These are phyloP conservation scores for Aureobasidium namibiae DNA, from an alignment of 2,329 filamentous ascomycete genomes.

Conservation along the genomic window DNA sequence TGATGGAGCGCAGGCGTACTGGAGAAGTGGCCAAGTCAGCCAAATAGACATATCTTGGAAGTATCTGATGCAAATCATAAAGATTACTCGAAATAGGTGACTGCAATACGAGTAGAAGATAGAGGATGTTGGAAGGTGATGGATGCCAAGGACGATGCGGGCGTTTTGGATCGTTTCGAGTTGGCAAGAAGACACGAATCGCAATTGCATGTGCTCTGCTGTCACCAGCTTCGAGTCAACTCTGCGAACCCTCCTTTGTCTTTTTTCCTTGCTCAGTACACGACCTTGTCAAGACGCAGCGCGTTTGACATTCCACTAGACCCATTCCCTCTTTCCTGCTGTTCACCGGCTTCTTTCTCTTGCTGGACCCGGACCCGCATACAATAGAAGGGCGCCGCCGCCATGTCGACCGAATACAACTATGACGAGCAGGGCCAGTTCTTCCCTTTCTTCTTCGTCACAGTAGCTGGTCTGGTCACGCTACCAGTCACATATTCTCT, in stretches of 20 bases:
- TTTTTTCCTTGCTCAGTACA: not conserved
- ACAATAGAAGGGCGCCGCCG: slow-evolving; percentile 25
- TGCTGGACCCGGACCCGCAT: no score
- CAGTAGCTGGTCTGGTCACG: slow-evolving; percentile 77
- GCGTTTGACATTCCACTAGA: not conserved
- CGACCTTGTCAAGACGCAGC: not conserved
- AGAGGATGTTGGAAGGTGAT: not conserved
- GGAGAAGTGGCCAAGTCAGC: not conserved
- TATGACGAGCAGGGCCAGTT: slow-evolving; percentile 98
- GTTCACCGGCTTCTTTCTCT: no score
- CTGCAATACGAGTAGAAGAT: not conserved
- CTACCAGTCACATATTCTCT: slow-evolving; percentile 69
- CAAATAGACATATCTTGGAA: not conserved
- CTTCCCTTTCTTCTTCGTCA: slow-evolving; percentile 98
- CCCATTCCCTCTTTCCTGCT: no score
- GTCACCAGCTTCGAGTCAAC: not conserved
- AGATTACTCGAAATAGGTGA: not conserved
- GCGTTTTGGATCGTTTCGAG: not conserved
- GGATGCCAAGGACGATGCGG: slow-evolving; percentile 3
- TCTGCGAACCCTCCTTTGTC: not conserved
- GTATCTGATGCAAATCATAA: not conserved
- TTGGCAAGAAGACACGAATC: slow-evolving; percentile 12
- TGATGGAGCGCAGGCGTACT: not conserved
- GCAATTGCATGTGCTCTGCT: slow-evolving; percentile 9
- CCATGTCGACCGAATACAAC: slow-evolving; percentile 90